Evolutionary conservation across 805 yeast species (phyloP).

Genomic region (Debaryomyces castellii): DNA sequence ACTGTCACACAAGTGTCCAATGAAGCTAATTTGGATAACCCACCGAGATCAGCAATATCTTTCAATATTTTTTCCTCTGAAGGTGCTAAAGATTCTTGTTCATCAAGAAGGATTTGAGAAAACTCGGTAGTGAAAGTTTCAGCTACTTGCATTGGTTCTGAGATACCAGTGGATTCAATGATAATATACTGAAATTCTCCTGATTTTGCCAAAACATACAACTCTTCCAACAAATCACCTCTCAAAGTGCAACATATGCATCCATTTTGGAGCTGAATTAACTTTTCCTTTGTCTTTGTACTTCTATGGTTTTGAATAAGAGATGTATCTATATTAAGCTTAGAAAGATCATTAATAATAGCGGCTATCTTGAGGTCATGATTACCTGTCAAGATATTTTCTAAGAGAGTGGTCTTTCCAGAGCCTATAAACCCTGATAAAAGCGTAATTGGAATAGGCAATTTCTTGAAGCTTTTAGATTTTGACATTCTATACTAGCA

Average conservation of each 20-base stretch:
- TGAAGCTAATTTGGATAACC: conserved; percentile 36
- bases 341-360: conserved; percentile 46
- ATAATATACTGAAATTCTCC: conserved; percentile 42
- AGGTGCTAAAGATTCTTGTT: conserved; percentile 16
- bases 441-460: conserved; percentile 45
- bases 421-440: conserved; percentile 47
- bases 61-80: conserved; percentile 18
- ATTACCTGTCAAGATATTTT: conserved; percentile 36
- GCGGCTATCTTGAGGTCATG: conserved; percentile 47
- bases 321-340: conserved; percentile 44
- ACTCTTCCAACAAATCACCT: conserved; percentile 46
- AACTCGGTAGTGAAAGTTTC: conserved; percentile 48
- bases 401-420: conserved; percentile 48
- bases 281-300: conserved; percentile 40
- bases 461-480: background rate
- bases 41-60: conserved; percentile 36
- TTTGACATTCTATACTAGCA: background rate
- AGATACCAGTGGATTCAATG: conserved; percentile 47
- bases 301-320: conserved; percentile 39
- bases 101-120: conserved; percentile 29
- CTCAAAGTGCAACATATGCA: conserved; percentile 50
- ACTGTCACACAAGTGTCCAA: conserved; percentile 50
- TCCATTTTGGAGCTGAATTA: conserved; percentile 47
- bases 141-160: conserved; percentile 53
- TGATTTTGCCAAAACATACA: conserved; percentile 31